These are phyloP conservation scores for Leucoagaricus sp. DNA, from an alignment of 1,284 basidiomycete species.

Conservation along the genomic window DNA sequence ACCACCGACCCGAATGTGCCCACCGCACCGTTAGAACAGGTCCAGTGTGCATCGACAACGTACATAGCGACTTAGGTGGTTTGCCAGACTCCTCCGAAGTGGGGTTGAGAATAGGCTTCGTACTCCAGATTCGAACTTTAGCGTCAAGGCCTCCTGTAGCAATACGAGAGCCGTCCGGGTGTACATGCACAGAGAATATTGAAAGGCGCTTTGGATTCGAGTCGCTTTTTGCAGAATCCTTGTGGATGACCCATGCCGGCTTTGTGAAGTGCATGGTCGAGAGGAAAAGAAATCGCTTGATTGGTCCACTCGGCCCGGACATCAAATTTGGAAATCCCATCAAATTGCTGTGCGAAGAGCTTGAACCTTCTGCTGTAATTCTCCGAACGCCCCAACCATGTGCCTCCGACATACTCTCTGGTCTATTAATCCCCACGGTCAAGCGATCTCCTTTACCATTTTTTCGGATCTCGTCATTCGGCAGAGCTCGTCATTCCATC, in stretches of 20 bases:
- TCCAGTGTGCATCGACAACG: constrained; percentile 92
- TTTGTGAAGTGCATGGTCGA: constrained; percentile 71
- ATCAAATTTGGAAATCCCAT: too few relatives aligned
- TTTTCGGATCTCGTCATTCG: too few relatives aligned
- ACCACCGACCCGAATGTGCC: constrained; percentile 92
- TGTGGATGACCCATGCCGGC: constrained; percentile 74
- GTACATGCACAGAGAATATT: constrained; percentile 92
- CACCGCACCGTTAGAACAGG: constrained; percentile 94
- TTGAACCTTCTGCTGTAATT: too few relatives aligned
- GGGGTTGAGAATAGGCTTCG: constrained; percentile 84
- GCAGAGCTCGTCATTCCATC: too few relatives aligned
- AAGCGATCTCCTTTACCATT: too few relatives aligned
- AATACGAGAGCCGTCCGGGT: constrained; percentile 94
- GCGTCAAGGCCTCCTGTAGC: constrained; percentile 96
- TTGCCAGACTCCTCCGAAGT: constrained; percentile 73
- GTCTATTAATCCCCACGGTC: too few relatives aligned
- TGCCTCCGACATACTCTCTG: too few relatives aligned
- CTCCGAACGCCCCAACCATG: too few relatives aligned
- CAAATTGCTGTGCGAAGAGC: too few relatives aligned
- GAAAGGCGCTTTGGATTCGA: constrained; percentile 70
- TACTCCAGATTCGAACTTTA: constrained; percentile 97
- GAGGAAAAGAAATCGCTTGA: not conserved
- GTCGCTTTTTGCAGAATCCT: constrained; percentile 52
- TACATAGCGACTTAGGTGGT: constrained; percentile 87
- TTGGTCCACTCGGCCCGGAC: not conserved